These are phyloP conservation scores for Aureobasidium sp. DNA, from an alignment of 2,329 filamentous ascomycete species.

Conservation along the genomic window DNA sequence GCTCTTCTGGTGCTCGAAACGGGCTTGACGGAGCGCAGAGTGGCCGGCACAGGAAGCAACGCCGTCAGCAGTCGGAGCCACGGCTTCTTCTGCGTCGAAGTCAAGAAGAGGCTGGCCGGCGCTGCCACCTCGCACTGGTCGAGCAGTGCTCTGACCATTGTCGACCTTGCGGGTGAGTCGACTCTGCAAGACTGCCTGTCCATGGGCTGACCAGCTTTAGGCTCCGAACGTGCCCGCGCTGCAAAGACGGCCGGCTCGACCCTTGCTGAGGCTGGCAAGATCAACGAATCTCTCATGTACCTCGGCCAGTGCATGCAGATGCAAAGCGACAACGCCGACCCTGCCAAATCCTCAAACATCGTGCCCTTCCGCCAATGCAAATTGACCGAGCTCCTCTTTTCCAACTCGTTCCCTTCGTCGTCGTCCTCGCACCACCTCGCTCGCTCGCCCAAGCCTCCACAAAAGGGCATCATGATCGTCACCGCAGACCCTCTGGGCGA, in stretches of 20 bases:
- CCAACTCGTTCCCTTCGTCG: conserved; percentile 42
- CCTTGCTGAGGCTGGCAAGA: conserved; percentile 91
- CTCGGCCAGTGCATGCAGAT: conserved; percentile 94
- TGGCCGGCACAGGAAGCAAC: conserved; percentile 87
- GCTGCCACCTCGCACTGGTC: conserved; percentile 58
- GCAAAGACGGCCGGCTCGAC: conserved; percentile 92
- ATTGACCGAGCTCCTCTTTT: conserved; percentile 47
- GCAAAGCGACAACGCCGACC: conserved; percentile 70
- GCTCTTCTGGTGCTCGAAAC: conserved; percentile 86
- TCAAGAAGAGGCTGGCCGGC: conserved; percentile 66
- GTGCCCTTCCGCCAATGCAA: conserved; percentile 61
- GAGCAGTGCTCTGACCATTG: conserved; percentile 74
- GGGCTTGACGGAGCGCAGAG: conserved; percentile 75
- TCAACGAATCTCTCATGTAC: conserved; percentile 98
- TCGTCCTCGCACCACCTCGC: conserved; percentile 38
- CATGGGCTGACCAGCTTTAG: conserved; percentile 30
- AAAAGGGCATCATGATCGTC: conserved; percentile 92
- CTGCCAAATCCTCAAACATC: conserved; percentile 47
- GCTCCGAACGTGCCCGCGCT: conserved; percentile 82
- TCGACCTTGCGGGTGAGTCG: conserved; percentile 70
- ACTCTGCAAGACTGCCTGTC: neutral
- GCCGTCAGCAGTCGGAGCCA: conserved; percentile 88
- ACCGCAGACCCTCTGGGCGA: conserved; percentile 89
- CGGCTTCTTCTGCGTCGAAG: conserved; percentile 91
- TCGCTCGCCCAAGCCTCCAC: conserved; percentile 55